A percentile compares a stretch with the other conserved stretches of the same genome.
These are phyloP conservation scores for Naganishia albida DNA, from an alignment of 1,284 basidiomycete species.

Conservation along the genomic window DNA sequence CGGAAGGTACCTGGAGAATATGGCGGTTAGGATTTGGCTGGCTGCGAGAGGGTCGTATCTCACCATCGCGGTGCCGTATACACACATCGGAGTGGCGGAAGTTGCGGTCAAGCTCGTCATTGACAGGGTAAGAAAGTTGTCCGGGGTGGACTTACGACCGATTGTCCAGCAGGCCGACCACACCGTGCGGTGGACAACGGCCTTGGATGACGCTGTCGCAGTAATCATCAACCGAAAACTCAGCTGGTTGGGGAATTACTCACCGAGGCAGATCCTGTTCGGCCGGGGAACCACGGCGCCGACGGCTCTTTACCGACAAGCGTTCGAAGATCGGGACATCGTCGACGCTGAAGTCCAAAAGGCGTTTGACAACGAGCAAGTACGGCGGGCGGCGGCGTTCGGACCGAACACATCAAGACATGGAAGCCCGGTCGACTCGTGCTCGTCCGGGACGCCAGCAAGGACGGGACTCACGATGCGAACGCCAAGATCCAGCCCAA, in stretches of 20 bases:
- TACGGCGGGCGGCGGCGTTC: not conserved
- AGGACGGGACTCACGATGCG: not conserved
- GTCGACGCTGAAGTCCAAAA: not conserved
- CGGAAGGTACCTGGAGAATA: not conserved
- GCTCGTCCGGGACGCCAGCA: not conserved
- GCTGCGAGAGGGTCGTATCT: not conserved
- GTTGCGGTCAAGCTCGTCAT: not conserved
- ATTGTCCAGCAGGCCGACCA: not conserved
- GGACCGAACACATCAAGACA: not conserved
- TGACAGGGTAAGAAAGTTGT: not conserved
- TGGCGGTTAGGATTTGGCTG: not conserved
- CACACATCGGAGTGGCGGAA: conserved; percentile 13
- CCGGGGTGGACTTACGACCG: not conserved
- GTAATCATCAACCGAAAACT: conserved; percentile 5
- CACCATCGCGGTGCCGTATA: conserved; percentile 5
- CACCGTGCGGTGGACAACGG: not conserved
- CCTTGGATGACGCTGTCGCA: not conserved
- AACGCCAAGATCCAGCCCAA: not conserved
- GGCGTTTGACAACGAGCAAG: not conserved
- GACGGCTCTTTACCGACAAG: not conserved
- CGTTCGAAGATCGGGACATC: not conserved
- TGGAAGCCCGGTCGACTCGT: not conserved
- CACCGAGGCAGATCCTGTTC: conserved; percentile 12
- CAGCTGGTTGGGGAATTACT: not conserved
- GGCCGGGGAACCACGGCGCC: not conserved